Evolutionary conservation across 495 filamentous ascomycete species (phyloP).

Genomic region (Penicillium arizonense): DNA sequence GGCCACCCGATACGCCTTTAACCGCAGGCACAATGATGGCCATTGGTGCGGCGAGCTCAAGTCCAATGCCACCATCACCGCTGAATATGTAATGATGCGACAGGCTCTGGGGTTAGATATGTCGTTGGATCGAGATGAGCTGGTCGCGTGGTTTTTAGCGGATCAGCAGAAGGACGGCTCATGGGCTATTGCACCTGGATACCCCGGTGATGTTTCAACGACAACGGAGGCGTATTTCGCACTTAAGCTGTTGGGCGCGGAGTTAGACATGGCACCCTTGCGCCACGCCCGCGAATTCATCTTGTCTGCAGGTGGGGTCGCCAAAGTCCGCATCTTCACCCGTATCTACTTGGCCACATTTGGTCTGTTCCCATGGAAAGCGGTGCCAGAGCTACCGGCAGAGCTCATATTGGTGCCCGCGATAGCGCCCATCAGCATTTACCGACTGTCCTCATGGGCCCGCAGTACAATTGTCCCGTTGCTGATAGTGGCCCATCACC

Average conservation of each 20-base stretch:
- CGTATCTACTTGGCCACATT: slow-evolving; percentile 40
- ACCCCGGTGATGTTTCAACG: slow-evolving; percentile 35
- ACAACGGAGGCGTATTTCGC: slow-evolving; percentile 41
- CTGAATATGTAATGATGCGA: slow-evolving; percentile 35
- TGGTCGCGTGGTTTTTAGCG: slow-evolving; percentile 13
- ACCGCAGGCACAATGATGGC: slow-evolving; percentile 20
- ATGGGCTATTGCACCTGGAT: slow-evolving; percentile 34
- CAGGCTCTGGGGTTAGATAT: slow-evolving; percentile 25
- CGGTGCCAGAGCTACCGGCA: slow-evolving; percentile 36
- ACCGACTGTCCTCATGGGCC: slow-evolving; percentile 35
- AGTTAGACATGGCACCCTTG: slow-evolving; percentile 17
- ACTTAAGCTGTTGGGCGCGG: slow-evolving; percentile 36
- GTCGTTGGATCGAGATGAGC: background rate
- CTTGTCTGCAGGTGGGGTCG: slow-evolving; percentile 32
- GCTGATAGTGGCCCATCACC: slow-evolving; percentile 31
- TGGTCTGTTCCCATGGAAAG: slow-evolving; percentile 41
- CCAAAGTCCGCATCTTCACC: slow-evolving; percentile 36
- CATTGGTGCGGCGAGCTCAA: slow-evolving; percentile 38
- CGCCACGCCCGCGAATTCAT: slow-evolving; percentile 25
- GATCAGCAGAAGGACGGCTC: slow-evolving; percentile 38
- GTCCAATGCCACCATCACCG: slow-evolving; percentile 33
- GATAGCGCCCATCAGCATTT: slow-evolving; percentile 32
- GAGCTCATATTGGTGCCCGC: slow-evolving; percentile 39
- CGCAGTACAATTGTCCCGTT: slow-evolving; percentile 35
- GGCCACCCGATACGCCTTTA: background rate